Conservation (phyloP, 805 yeast genomes). For the Saturnispora ahearnii region DNA sequence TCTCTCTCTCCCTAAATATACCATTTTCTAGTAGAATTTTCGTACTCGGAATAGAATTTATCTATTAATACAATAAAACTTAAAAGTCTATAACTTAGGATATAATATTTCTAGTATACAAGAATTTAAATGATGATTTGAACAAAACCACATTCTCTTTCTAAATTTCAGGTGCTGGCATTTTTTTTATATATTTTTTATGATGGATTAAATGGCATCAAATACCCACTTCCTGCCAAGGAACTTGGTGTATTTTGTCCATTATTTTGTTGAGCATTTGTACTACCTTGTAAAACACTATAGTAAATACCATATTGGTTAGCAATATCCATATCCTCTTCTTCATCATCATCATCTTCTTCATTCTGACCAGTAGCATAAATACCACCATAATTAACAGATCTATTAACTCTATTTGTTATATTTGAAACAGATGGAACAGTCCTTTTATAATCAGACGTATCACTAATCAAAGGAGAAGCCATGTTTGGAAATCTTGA, state of each 20-base stretch:
- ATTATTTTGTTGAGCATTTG: not conserved
- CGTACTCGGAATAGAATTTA: too few relatives aligned
- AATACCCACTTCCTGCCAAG: conserved; percentile 17
- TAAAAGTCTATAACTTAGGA: too few relatives aligned
- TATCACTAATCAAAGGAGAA: conserved; percentile 9
- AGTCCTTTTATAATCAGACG: conserved; percentile 5
- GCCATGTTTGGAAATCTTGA: conserved; percentile 14
- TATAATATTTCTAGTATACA: not conserved
- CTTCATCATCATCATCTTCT: conserved; percentile 24
- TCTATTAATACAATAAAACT: not conserved
- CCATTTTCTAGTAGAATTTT: too few relatives aligned
- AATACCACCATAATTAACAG: conserved; percentile 9
- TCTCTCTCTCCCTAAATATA: too few relatives aligned
- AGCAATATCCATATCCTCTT: conserved; percentile 25
- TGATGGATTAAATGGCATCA: conserved; percentile 29
- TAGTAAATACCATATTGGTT: conserved; percentile 29
- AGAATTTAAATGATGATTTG: not conserved
- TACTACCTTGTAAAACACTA: conserved; percentile 18
- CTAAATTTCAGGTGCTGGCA: not conserved
- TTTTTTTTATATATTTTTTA: conserved; percentile 2
- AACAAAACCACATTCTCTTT: too few relatives aligned
- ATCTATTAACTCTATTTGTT: conserved; percentile 2
- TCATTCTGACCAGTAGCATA: conserved; percentile 8
- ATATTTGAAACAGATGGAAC: conserved; percentile 8
- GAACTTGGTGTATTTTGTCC: conserved; percentile 7